Base-by-base conservation (phyloP, 2,329 filamentous ascomycete species). In the Orbilia blumenaviensis region DNA sequence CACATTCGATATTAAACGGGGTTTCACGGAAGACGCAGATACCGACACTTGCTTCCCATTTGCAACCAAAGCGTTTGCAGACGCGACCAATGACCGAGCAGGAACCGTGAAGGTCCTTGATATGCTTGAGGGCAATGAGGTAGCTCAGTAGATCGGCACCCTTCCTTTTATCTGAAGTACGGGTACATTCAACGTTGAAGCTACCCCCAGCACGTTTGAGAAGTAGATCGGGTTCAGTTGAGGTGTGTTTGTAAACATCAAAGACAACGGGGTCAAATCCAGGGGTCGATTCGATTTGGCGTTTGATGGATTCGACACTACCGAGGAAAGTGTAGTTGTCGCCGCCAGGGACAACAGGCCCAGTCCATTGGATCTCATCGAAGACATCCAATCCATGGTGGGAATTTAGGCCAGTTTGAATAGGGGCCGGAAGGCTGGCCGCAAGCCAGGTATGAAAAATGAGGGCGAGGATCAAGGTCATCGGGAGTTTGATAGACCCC, bases 331-430 rank as follows among this genome's bases (percentile, higher is more conserved):
- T 76, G 27, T 68, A 25, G 12, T 69, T 76, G 5, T 16, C 12
- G 14, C 71, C 71, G 16, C 48, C 64, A 10, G 63, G 71, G 16
- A 29, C 23, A 14, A 75, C 63, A 6, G 71, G 44, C 0, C 71
- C 63, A 8, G 63, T 63, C 71, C 63, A 75, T 25, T 46, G 18
- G 25, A 75, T 75, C 16, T 46, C 56, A 27, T 75, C 46, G 29
- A 50, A 9, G 29, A 58, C 1, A 2, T 61, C 27, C 21, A 36
- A 46, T 16, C 38, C 48, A 44, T 32, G 16, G n/a, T 29, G 46
- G 34, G 16, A 27, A 21, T 9, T 21, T 2, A 8, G 18, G 23
- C 10, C 7, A 25, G 9, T 6, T 29, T 21, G 29, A 7, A n/a
- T 27, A 14, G 48, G 63, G n/a, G 36, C 29, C 4, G 48, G 46